A percentile compares a stretch with the other conserved stretches of the same genome.
Evolutionary conservation across 129 eudicot species (phyloP).

Genomic region (Flaveria bidentis): DNA sequence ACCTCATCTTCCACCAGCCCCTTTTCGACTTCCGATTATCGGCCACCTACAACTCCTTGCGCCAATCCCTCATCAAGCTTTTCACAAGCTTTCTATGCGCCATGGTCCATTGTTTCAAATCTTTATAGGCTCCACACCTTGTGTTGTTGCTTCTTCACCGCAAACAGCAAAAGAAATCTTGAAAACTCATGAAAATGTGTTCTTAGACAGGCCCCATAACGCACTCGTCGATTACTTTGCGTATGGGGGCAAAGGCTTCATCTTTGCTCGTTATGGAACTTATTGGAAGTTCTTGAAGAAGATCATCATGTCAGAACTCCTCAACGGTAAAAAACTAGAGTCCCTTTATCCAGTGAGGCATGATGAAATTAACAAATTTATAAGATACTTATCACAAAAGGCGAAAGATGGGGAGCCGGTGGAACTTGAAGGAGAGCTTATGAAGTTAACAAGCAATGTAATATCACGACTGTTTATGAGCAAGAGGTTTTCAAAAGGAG

Average conservation of each 20-base stretch:
- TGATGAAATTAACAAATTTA: constrained; percentile 28
- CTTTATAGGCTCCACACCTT: constrained; percentile 30
- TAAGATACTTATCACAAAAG: constrained; percentile 12
- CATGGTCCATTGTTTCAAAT: constrained; percentile 39
- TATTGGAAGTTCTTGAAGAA: constrained; percentile 49
- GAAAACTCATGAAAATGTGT: constrained; percentile 34
- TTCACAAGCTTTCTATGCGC: constrained; percentile 32
- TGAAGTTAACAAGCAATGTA: constrained; percentile 40
- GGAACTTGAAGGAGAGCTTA: constrained; percentile 33
- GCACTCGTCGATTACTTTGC: neutral
- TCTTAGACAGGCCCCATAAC: constrained; percentile 32
- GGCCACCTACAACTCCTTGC: constrained; percentile 50
- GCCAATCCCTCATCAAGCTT: constrained; percentile 26
- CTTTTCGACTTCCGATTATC: constrained; percentile 39
- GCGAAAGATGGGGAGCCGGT: constrained; percentile 21
- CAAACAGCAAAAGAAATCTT: constrained; percentile 34
- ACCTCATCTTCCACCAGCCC: constrained; percentile 34
- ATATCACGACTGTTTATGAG: constrained; percentile 47
- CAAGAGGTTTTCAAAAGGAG: constrained; percentile 33
- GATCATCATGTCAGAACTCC: constrained; percentile 37
- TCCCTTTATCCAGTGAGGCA: constrained; percentile 24
- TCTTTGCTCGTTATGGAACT: constrained; percentile 30
- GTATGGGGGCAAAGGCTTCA: constrained; percentile 10
- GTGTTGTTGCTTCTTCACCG: constrained; percentile 30
- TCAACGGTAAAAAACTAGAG: constrained; percentile 31